Base-by-base conservation (phyloP, 768 basidiomycete species). In the Mycena leptocephala region DNA sequence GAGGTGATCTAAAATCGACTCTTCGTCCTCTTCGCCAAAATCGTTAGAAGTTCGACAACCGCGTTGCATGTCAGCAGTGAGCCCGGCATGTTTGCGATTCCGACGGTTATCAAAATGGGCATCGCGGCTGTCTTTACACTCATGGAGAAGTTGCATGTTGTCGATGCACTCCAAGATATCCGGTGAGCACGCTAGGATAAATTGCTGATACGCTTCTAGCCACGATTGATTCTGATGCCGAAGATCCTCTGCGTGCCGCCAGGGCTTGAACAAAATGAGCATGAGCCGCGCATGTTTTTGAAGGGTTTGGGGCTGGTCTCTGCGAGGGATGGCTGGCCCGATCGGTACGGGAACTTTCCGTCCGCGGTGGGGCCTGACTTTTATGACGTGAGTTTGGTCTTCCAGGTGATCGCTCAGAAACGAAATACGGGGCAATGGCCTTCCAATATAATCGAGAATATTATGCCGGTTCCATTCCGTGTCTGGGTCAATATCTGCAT, bases 181-280 rank as follows among this genome's bases (percentile, higher is more conserved):
- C 1, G 5, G 7, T 24, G 22, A 51, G n/a, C 48, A 51, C 3
- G n/a, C 11, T 3, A 10, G n/a, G 6, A 51, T 3, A 22, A 51
- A 51, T 6, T 22, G 11, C 1, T 4, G 20, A 24, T 51, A 51
- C 6, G 48, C 48, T 3, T 51, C 48, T 5, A 22, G 20, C 48
- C 48, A 51, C 11, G 14, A 48, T 43, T 82, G 70, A 13, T 30
- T 61, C 2, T 0, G 0, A 16, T 10, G 4, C 16, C 77, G 51
- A 8, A 88, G 77, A 59, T 89, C 83, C 3, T 4, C 16, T 0
- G 75, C 39, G 46, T 61, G 32, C 0, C 80, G 51, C 88, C 88
- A 89, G 0, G 88, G 88, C 75, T 87, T 87, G 75, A 89, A 89
- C 0, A 88, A 78, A 22, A 87, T 81, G 0, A 89, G 70, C 87